Evolutionary conservation across 75 land plant species (phyloP).

Genomic region (Pinus tabuliformis): DNA sequence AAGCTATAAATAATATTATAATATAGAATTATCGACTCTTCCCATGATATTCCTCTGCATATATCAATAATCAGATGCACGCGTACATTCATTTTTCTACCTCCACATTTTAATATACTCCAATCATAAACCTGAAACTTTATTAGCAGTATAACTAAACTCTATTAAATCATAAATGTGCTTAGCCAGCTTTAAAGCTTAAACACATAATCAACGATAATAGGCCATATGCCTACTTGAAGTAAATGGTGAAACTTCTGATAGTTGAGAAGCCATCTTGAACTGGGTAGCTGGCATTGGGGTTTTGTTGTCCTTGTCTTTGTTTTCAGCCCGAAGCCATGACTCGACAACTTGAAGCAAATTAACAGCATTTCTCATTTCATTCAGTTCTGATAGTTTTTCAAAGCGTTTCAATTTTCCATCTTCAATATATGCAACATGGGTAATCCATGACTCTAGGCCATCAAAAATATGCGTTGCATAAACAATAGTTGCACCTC

Average conservation of each 20-base stretch:
- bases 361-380: conserved; percentile 47
- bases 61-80: too few species aligned
- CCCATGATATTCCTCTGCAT: background rate
- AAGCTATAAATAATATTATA: background rate
- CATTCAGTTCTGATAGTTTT: conserved; percentile 51
- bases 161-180: background rate
- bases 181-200: background rate
- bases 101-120: background rate
- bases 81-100: background rate
- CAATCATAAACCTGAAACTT: background rate
- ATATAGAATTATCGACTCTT: background rate
- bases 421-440: conserved; percentile 88
- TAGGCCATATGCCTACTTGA: conserved; percentile 99
- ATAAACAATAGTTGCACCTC: conserved; percentile 93
- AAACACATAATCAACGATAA: conserved; percentile 53
- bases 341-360: conserved; percentile 86
- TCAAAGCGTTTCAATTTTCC: conserved; percentile 60
- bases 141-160: background rate
- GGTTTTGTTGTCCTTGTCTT: conserved; percentile 36
- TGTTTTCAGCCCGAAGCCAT: conserved; percentile 86
- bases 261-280: conserved; percentile 32
- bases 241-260: conserved; percentile 70
- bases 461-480: conserved; percentile 99
- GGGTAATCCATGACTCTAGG: conserved; percentile 93
- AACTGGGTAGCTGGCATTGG: conserved; percentile 10